Evolutionary conservation across 1,284 basidiomycete species (phyloP).

Genomic region (Apiotrichum mycotoxinovorans): DNA sequence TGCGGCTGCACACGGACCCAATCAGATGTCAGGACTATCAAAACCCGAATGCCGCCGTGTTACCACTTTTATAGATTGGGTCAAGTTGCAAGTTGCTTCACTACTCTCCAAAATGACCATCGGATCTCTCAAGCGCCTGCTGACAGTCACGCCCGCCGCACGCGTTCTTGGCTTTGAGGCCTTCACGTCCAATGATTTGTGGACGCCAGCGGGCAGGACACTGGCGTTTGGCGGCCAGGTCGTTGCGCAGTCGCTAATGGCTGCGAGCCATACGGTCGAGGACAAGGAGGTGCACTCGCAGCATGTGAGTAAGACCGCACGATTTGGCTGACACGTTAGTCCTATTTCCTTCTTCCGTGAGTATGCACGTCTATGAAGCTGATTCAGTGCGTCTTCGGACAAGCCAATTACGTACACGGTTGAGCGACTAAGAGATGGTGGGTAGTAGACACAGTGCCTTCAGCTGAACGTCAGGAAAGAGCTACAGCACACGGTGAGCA

Average conservation of each 20-base stretch:
- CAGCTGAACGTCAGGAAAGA: no score
- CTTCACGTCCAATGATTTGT: conserved; percentile 70
- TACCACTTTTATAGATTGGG: no score
- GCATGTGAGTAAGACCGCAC: conserved; percentile 31
- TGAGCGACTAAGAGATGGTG: conserved; percentile 70
- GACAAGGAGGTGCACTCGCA: conserved; percentile 58
- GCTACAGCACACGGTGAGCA: conserved; percentile 24
- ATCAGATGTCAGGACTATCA: no score
- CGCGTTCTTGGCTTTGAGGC: conserved; percentile 13
- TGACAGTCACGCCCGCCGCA: not conserved
- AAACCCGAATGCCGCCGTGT: no score
- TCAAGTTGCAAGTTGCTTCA: not conserved
- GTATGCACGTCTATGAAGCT: conserved; percentile 63
- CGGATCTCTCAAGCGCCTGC: not conserved
- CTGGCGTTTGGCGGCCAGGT: conserved; percentile 84
- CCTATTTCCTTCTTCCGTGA: conserved; percentile 4
- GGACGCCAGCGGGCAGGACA: conserved; percentile 61
- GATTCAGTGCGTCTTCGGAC: conserved; percentile 29
- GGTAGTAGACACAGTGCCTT: no score
- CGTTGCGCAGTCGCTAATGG: conserved; percentile 77
- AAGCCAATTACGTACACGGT: conserved; percentile 67
- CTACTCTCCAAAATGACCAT: not conserved
- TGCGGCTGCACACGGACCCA: no score
- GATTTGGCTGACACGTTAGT: not conserved
- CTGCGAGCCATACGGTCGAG: conserved; percentile 70